Evolutionary conservation across 129 eudicot species (phyloP), one percentile per base, ranked within the genome.

Genomic region (Ambrosia artemisiifolia): DNA sequence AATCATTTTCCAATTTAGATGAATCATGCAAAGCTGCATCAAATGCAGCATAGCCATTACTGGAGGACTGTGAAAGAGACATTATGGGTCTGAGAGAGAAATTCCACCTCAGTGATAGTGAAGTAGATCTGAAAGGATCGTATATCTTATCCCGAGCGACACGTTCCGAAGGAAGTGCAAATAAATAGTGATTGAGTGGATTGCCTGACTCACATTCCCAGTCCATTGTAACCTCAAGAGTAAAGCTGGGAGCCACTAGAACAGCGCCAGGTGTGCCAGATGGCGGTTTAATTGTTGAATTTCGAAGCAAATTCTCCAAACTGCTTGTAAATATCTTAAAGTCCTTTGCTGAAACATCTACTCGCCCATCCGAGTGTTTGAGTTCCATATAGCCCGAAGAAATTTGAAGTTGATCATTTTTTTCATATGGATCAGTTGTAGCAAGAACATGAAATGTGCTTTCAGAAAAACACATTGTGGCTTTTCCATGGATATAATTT

Each of bases 161-260:
- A n/a, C 93, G 96, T 84, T 94, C 99, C 54, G 38, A 57, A 38
- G 99, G 99, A 70, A 94, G 91, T 8, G 99, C 99, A 81, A 84
- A 94, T 76, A 94, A 75, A 69, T 82, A 94, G 79, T 94, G 99
- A 81, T 90, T 94, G 30, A 90, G 80, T 16, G 99, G 97, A 38
- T 81, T 78, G 51, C 99, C 97, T 10, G 99, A 94, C 63, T 88
- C 97, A 73, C 99, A 94, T 64, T 87, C 96, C 99, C 99, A 94
- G 9, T 86, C 96, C 99, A 94, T 94, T 16, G 85, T 87, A 35
- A 90, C 97, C 85, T 90, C 99, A 32, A 94, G 67, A 13, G 84
- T 83, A 67, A 94, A 90, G 77, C 75, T 46, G 3, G 99, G 99
- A 51, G 88, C 96, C 78, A 90, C 97, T 67, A 94, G 65, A 62